phyloP scores from a whole-genome alignment of 805 yeast species.

The Huiozyma sinensis region DNA sequence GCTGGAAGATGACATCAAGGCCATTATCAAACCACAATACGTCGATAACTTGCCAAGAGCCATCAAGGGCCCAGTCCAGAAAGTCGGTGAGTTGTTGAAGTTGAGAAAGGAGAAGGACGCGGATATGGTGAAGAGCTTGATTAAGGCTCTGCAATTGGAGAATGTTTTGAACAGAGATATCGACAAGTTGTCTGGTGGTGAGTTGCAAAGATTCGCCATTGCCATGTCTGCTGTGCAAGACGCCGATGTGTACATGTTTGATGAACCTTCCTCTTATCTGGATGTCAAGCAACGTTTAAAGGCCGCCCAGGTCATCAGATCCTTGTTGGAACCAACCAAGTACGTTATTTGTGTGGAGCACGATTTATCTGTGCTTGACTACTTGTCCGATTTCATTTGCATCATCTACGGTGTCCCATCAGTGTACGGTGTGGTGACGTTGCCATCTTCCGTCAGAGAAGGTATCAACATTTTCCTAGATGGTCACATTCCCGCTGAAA shows the following conservation, averaged over 20 bases:
- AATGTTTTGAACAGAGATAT: constrained; percentile 81
- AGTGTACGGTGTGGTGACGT: constrained; percentile 95
- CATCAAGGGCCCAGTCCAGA: constrained; percentile 76
- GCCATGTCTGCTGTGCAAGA: constrained; percentile 93
- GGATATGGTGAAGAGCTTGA: constrained; percentile 52
- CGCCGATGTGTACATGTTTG: constrained; percentile 97
- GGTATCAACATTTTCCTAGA: constrained; percentile 98
- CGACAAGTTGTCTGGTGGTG: constrained; percentile 91
- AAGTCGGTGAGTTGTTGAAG: constrained; percentile 76
- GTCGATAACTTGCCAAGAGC: constrained; percentile 97
- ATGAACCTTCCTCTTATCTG: constrained; percentile 95
- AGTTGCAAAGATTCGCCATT: constrained; percentile 94
- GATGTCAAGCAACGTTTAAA: constrained; percentile 98
- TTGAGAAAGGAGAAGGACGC: constrained; percentile 61
- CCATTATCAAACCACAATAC: constrained; percentile 97
- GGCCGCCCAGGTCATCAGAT: constrained; percentile 91
- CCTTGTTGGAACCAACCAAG: constrained; percentile 60
- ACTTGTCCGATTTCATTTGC: constrained; percentile 92
- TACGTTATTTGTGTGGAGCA: constrained; percentile 97
- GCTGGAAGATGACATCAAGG: constrained; percentile 86
- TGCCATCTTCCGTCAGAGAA: constrained; percentile 95
- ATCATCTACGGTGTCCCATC: constrained; percentile 97
- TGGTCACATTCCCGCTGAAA: constrained; percentile 95
- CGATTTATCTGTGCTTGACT: constrained; percentile 95
- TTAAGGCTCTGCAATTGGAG: constrained; percentile 62